Base-by-base conservation (phyloP, 352 stramenopile genomes). In the Globisporangium radiosum region DNA sequence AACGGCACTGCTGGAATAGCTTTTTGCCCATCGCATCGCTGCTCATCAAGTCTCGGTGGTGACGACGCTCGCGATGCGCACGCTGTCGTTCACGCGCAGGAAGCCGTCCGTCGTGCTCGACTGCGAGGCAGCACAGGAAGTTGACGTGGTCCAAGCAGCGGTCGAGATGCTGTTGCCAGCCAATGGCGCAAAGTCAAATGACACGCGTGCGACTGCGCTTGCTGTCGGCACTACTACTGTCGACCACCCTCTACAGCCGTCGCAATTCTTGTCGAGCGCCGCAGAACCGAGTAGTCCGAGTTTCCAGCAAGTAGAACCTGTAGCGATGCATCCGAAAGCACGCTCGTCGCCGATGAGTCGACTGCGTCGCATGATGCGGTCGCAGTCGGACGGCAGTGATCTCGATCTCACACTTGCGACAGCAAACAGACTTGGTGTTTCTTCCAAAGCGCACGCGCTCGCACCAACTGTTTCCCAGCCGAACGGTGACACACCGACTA, bases 341-440 rank as follows among this genome's bases (percentile, higher is more conserved):
- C 59, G 3, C 40, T 56, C 54, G 47, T 42, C 55, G n/a, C 61
- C 60, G 43, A 63, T 72, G 56, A 57, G 47, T 25, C 65, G 67
- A 45, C 43, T 63, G 36, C 40, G 63, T 25, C 58, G 52, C 9
- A 62, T 73, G 39, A 64, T 71, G 58, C 65, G 64, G 15, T 78
- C 72, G 25, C 67, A 68, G 48, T 80, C 71, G 0, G 70, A 76
- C 11, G 67, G 14, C 14, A 45, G 52, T 56, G 15, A n/a, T 33
- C 45, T 50, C 45, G 45, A 50, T 44, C 40, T 44, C 40, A 8
- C 40, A 44, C 11, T 2, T 13, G 40, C 40, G 40, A 44, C 40
- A 47, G 17, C 36, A 56, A 25, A n/a, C 44, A 40, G 25, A 55
- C n/a, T 43, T 44, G 4, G 39, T 64, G 17, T n/a, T 54, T 17